Evolutionary conservation across 2,329 filamentous ascomycete genomes (phyloP).

Genomic region (Fusarium nematophilum): DNA sequence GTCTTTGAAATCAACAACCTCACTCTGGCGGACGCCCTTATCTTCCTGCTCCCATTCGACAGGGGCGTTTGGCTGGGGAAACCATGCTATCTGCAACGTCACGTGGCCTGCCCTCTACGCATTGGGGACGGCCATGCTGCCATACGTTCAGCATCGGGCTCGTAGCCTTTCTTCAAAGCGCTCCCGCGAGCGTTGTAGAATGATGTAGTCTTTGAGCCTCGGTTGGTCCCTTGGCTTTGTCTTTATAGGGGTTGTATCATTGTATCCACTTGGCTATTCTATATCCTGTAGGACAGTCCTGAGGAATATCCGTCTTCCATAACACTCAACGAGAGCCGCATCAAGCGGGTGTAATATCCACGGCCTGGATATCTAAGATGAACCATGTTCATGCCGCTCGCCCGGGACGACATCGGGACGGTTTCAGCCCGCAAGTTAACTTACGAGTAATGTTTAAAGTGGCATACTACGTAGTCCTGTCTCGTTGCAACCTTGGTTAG

Average conservation of each 20-base stretch:
- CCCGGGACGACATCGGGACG: not conserved
- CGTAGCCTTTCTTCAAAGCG: not conserved
- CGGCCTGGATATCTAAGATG: not conserved
- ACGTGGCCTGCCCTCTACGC: slow-evolving; percentile 12
- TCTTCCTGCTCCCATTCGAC: slow-evolving; percentile 16
- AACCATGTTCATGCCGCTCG: slow-evolving; percentile 1
- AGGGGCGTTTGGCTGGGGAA: slow-evolving; percentile 29
- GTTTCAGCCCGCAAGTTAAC: too few species aligned
- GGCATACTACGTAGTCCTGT: not conserved
- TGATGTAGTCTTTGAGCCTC: not conserved
- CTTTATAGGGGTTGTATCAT: not conserved
- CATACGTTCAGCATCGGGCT: not conserved
- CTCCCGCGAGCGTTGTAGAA: not conserved
- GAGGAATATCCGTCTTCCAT: not conserved
- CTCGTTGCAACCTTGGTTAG: not conserved
- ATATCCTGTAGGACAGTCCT: not conserved
- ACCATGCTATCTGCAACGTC: slow-evolving; percentile 30
- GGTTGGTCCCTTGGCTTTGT: not conserved
- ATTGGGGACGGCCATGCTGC: slow-evolving; percentile 10
- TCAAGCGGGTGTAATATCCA: not conserved
- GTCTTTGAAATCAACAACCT: slow-evolving; percentile 11
- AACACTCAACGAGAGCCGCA: slow-evolving; percentile 3
- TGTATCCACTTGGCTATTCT: not conserved
- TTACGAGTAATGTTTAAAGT: not conserved
- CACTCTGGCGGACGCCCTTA: slow-evolving; percentile 25